phyloP scores from a whole-genome alignment of 2,329 filamentous ascomycete species.

The Calonectria naviculata region DNA sequence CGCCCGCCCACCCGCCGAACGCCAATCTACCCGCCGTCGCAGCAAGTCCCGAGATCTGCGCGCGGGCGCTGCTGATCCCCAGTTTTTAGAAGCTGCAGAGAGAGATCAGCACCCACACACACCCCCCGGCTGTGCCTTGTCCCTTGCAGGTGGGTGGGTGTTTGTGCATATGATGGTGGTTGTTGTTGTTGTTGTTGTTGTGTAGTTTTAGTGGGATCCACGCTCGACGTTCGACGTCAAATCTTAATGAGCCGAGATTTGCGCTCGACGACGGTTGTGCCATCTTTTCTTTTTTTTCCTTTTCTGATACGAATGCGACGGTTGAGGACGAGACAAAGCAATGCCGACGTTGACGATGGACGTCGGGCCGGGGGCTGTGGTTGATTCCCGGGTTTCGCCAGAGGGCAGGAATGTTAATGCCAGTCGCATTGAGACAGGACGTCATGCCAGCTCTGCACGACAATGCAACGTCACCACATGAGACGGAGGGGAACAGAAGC shows the following conservation, averaged over 20 bases:
- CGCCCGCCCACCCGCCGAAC: background rate
- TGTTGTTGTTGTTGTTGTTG: background rate
- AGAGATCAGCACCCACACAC: background rate
- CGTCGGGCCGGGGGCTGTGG: background rate
- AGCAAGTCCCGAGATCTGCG: background rate
- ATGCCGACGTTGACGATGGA: background rate
- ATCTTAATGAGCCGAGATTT: background rate
- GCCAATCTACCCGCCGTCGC: background rate
- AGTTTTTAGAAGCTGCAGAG: background rate
- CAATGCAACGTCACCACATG: background rate
- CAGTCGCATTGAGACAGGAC: background rate
- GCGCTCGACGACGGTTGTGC: background rate
- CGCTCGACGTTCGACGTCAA: background rate
- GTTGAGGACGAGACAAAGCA: background rate
- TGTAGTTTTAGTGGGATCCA: background rate
- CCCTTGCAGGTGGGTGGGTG: conserved; percentile 1
- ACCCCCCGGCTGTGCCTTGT: background rate
- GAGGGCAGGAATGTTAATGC: background rate
- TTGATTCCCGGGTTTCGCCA: background rate
- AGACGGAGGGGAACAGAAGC: background rate
- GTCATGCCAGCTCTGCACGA: background rate
- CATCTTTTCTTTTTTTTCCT: background rate
- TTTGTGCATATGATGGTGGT: background rate
- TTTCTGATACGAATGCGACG: background rate
- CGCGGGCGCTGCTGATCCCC: background rate